These are phyloP conservation scores for Paraconiothyrium sp. DNA, from an alignment of 2,329 filamentous ascomycete genomes.

Conservation along the genomic window DNA sequence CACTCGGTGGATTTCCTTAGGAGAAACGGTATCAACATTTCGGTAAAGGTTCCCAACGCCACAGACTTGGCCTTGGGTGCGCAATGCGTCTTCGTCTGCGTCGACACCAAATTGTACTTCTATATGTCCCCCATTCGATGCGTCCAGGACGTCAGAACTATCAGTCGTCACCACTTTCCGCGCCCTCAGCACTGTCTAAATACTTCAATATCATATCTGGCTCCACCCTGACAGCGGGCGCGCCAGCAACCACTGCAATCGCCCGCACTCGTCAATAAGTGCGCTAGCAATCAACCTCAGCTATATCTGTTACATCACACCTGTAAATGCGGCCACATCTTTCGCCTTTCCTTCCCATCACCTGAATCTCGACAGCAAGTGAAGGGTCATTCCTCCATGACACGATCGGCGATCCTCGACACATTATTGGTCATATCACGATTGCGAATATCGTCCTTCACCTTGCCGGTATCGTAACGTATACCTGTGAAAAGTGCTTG, in stretches of 20 bases:
- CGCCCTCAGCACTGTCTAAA: conserved; percentile 47
- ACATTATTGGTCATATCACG: neutral
- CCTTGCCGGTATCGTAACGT: neutral
- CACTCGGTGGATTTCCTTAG: conserved; percentile 53
- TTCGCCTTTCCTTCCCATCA: conserved; percentile 7
- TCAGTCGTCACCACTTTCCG: conserved; percentile 48
- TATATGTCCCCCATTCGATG: conserved; percentile 51
- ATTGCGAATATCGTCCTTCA: neutral
- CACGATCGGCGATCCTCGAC: neutral
- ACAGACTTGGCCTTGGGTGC: conserved; percentile 45
- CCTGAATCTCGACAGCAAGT: neutral
- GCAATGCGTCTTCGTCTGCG: conserved; percentile 49
- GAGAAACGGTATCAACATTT: conserved; percentile 51
- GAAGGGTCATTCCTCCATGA: conserved; percentile 2
- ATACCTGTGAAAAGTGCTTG: neutral
- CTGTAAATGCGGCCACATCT: conserved; percentile 9
- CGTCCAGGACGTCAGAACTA: conserved; percentile 48
- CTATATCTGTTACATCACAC: conserved; percentile 30
- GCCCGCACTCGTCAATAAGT: conserved; percentile 32
- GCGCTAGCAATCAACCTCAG: conserved; percentile 35
- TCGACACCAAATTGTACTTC: conserved; percentile 56
- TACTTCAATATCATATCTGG: conserved; percentile 45
- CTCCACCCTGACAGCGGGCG: conserved; percentile 37
- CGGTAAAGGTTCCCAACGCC: conserved; percentile 50
- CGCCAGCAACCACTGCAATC: conserved; percentile 40